Conservation (phyloP, 1,284 basidiomycete species). For the Blastosporella zonata region DNA sequence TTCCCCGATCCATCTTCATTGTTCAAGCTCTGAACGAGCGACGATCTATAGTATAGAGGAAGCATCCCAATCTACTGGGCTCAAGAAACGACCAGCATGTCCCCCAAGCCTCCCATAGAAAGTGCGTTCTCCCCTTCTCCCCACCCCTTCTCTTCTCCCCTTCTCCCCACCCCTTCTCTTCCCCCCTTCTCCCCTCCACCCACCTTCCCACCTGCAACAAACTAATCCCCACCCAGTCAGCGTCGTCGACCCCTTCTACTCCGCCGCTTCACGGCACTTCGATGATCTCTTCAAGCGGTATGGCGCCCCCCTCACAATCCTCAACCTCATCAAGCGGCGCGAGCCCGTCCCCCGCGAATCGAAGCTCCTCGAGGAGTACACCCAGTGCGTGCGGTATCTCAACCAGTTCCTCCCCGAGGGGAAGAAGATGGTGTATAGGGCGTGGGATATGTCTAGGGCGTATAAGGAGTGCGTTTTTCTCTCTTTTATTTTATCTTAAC, state of each 20-base stretch:
- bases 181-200: background rate
- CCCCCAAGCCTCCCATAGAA: slow-evolving; percentile 91
- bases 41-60: slow-evolving; percentile 85
- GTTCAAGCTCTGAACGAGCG: background rate
- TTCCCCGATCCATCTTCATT: background rate
- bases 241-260: slow-evolving; percentile 94
- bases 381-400: slow-evolving; percentile 88
- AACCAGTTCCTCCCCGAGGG: slow-evolving; percentile 91
- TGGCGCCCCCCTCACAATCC: slow-evolving; percentile 86
- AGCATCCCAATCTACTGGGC: slow-evolving; percentile 97
- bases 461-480: slow-evolving; percentile 69
- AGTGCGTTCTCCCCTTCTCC: slow-evolving; percentile 47
- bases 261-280: slow-evolving; percentile 92
- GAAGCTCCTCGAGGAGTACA: slow-evolving; percentile 92
- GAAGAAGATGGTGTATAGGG: slow-evolving; percentile 88
- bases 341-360: slow-evolving; percentile 85
- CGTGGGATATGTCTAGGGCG: slow-evolving; percentile 95
- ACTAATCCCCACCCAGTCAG: slow-evolving; percentile 61
- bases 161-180: slow-evolving; percentile 3
- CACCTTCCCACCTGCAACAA: background rate
- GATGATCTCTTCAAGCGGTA: slow-evolving; percentile 90
- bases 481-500: background rate
- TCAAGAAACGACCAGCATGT: slow-evolving; percentile 90
- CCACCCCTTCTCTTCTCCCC: background rate
- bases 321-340: slow-evolving; percentile 93